Evolutionary conservation across 2,329 filamentous ascomycete genomes (phyloP), one percentile per base, ranked within the genome.

Genomic region (Leptodontidium sp.): DNA sequence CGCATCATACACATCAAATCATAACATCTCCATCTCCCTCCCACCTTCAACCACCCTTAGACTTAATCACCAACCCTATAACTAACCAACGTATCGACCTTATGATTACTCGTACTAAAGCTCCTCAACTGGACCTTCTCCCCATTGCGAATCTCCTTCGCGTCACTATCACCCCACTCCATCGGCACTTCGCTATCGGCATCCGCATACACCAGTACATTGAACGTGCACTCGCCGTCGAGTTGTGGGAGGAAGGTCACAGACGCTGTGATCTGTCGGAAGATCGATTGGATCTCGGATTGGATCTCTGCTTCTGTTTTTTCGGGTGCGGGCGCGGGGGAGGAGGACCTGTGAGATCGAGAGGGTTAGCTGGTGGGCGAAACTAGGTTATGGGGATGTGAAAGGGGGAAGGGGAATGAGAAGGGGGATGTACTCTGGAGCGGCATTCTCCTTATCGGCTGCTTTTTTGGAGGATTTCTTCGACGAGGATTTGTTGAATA

Each of bases 131-230:
- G 94, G 38, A 99, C 96, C 78, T 96, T 94, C 84, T 99, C 96
- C 52, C 93, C 95, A 76, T 96, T 93, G 78, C 75, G 85, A 72
- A 99, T 98, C 84, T 99, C 96, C 83, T 97, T 98, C 65, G 95
- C 94, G 80, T 98, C 96, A 75, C 93, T 97, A 82, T 99, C 96
- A 58, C 96, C 96, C 96, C 96, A 99, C 80, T 99, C 96, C 68
- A 99, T 91, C 4, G 96, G 96, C 15, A 99, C 96, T 59, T 98
- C 95, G 68, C 92, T 96, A 81, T 98, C 94, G 21, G 94, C 94
- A 79, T 99, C 95, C 64, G 96, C 96, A 79, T 99, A 99, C 3
- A 99, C 96, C 50, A 99, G 87, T 59, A 99, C 95, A 78, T 99
- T 99, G 85, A 99, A 99, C 12, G 96, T 98, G 85, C 95, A 99